Evolutionary conservation across 2,329 filamentous ascomycete genomes (phyloP).

Genomic region (Colletotrichum scovillei): DNA sequence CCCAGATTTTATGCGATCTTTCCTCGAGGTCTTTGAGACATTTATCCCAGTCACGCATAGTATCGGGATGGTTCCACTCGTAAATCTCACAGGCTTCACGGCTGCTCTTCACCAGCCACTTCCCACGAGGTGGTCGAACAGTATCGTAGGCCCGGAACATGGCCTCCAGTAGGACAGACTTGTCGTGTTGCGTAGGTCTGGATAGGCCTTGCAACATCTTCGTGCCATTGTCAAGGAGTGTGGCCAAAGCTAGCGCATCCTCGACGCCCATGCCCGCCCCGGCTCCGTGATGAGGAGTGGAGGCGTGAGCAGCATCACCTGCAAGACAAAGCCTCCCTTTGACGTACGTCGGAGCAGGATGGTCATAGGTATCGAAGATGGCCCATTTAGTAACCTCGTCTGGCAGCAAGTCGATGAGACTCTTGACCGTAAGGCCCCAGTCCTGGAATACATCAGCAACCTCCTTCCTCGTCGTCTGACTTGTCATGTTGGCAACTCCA

Average conservation of each 20-base stretch:
- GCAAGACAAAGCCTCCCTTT: conserved; percentile 34
- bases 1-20: not conserved
- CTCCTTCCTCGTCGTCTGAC: not conserved
- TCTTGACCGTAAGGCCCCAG: not conserved
- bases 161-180: not conserved
- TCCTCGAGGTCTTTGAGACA: not conserved
- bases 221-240: not conserved
- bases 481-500: not conserved
- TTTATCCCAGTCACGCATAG: not conserved
- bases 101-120: not conserved
- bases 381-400: not conserved
- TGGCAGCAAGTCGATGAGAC: not conserved
- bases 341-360: not conserved
- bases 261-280: conserved; percentile 39
- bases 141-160: not conserved
- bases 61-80: not conserved
- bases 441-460: not conserved
- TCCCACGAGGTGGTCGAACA: not conserved
- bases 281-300: conserved; percentile 38
- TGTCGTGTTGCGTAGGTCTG: not conserved
- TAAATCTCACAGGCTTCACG: not conserved
- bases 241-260: conserved; percentile 36
- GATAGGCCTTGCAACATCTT: not conserved
- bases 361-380: not conserved
- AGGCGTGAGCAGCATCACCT: conserved; percentile 40